Percentiles rank a stretch among this genome's conserved stretches.
Conservation (phyloP, 768 basidiomycete genomes). For the Phlebiopsis gigantea region DNA sequence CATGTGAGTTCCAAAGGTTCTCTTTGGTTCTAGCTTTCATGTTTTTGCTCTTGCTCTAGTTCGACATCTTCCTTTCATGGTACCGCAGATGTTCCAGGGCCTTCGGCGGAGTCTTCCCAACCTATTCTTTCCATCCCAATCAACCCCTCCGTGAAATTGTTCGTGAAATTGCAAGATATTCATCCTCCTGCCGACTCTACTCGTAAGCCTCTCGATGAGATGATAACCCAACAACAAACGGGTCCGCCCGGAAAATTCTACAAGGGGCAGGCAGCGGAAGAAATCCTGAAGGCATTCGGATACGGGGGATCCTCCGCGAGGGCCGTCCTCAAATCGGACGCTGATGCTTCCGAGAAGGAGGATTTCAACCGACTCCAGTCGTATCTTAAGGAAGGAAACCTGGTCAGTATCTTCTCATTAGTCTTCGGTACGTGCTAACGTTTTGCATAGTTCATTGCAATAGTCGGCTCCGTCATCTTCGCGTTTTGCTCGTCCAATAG, state of each 20-base stretch:
- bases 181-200: constrained; percentile 25
- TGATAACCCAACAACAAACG: constrained; percentile 28
- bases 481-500: constrained; percentile 54
- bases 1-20: constrained; percentile 36
- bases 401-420: constrained; percentile 34
- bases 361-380: constrained; percentile 44
- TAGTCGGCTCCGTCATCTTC: constrained; percentile 46
- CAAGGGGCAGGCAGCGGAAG: constrained; percentile 36
- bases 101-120: constrained; percentile 6
- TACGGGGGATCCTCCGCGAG: constrained; percentile 46
- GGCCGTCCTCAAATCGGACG: constrained; percentile 34
- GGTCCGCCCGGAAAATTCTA: constrained; percentile 62
- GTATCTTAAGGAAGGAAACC: constrained; percentile 46
- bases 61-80: neutral
- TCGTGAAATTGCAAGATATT: constrained; percentile 41
- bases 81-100: neutral
- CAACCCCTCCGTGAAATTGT: constrained; percentile 44
- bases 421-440: neutral
- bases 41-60: neutral
- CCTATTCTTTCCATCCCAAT: constrained; percentile 42
- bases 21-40: neutral
- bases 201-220: constrained; percentile 29
- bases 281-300: constrained; percentile 49
- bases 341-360: constrained; percentile 36
- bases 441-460: constrained; percentile 47